Evolutionary conservation across 140 eudicot genomes (phyloP).

Genomic region (Erigeron philadelphicus): DNA sequence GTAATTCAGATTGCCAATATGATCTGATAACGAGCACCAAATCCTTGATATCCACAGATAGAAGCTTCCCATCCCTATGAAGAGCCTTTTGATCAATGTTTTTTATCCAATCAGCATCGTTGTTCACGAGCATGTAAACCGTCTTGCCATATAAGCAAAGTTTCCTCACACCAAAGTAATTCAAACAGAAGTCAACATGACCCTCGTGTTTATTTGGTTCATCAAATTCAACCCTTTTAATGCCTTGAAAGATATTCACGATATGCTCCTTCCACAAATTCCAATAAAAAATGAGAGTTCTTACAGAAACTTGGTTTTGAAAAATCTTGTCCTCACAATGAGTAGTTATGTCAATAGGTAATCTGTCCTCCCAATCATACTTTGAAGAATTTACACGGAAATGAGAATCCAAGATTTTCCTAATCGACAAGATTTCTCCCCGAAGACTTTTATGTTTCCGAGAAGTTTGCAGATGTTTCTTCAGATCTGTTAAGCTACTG

Average conservation of each 20-base stretch:
- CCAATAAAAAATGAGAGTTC: slow-evolving; percentile 44
- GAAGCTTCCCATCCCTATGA: slow-evolving; percentile 16
- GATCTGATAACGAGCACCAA: slow-evolving; percentile 30
- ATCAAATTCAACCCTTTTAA: slow-evolving; percentile 22
- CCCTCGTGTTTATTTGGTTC: slow-evolving; percentile 15
- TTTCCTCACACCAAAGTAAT: slow-evolving; percentile 44
- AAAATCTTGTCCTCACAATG: not conserved
- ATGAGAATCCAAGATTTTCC: slow-evolving; percentile 45
- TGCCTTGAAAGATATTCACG: slow-evolving; percentile 30
- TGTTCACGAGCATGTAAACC: slow-evolving; percentile 26
- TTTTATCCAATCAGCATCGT: slow-evolving; percentile 46
- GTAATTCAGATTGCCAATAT: slow-evolving; percentile 27
- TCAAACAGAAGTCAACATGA: slow-evolving; percentile 34
- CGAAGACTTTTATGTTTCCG: slow-evolving; percentile 15
- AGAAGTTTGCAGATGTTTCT: slow-evolving; percentile 21
- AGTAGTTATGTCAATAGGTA: not conserved
- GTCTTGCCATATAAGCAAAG: not conserved
- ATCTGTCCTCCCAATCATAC: slow-evolving; percentile 39
- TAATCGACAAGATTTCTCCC: slow-evolving; percentile 29
- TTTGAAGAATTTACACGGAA: slow-evolving; percentile 12
- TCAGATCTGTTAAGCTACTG: slow-evolving; percentile 27
- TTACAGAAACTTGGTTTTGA: slow-evolving; percentile 23
- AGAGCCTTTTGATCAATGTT: slow-evolving; percentile 24
- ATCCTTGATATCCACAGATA: slow-evolving; percentile 25
- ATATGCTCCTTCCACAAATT: slow-evolving; percentile 30